Evolutionary conservation across 2,329 filamentous ascomycete genomes (phyloP).

Genomic region (Spiromastix sp.): DNA sequence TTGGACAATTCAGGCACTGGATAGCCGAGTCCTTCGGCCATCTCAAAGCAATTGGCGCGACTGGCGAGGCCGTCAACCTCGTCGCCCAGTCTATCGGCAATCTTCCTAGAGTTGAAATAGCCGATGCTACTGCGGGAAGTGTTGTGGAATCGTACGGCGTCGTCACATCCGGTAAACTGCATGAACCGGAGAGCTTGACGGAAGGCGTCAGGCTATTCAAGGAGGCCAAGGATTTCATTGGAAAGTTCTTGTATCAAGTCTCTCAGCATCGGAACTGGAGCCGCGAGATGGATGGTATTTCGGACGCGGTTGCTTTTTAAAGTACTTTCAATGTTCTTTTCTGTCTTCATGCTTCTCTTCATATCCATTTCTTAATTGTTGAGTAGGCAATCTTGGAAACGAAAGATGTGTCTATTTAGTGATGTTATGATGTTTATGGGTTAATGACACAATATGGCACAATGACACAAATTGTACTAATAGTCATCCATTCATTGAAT

Average conservation of each 20-base stretch:
- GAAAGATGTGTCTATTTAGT: too few species aligned
- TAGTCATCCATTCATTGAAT: too few species aligned
- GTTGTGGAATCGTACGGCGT: slow-evolving; percentile 66
- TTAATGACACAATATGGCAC: too few species aligned
- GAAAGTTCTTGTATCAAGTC: slow-evolving; percentile 59
- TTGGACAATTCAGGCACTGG: slow-evolving; percentile 65
- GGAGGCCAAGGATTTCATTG: slow-evolving; percentile 58
- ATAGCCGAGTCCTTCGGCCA: slow-evolving; percentile 73
- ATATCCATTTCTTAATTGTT: too few species aligned
- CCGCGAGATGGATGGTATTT: slow-evolving; percentile 62
- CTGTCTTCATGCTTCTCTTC: too few species aligned
- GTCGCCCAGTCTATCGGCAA: slow-evolving; percentile 39
- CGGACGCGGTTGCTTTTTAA: slow-evolving; percentile 58
- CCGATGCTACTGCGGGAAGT: slow-evolving; percentile 35
- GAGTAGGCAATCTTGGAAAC: too few species aligned
- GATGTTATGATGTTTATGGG: too few species aligned
- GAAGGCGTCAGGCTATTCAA: slow-evolving; percentile 55
- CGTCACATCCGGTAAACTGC: slow-evolving; percentile 50
- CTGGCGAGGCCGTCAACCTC: slow-evolving; percentile 59
- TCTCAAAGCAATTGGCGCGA: slow-evolving; percentile 67
- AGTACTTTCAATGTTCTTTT: too few species aligned
- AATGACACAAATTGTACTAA: too few species aligned
- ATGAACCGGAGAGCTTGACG: slow-evolving; percentile 47
- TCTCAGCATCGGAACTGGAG: slow-evolving; percentile 64
- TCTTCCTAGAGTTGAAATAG: slow-evolving; percentile 40